These are phyloP conservation scores for Verbena officinalis DNA, from an alignment of 257 asterid species.

Conservation along the genomic window DNA sequence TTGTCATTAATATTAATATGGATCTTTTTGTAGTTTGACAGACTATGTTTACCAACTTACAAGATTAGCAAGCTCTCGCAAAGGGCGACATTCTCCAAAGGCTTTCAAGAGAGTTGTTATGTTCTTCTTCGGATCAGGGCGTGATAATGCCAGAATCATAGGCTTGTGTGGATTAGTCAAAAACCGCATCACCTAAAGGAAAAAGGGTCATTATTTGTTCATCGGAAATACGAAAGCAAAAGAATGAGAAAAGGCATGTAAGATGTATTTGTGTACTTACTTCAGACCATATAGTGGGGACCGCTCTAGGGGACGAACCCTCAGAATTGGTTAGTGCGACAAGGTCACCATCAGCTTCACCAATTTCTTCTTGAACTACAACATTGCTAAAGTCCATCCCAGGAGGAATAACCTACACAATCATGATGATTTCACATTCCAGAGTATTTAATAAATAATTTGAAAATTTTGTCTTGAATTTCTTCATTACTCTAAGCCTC, in stretches of 20 bases:
- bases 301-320: constrained; percentile 69
- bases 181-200: constrained; percentile 72
- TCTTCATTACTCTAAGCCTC: not conserved
- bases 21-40: no score
- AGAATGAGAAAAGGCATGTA: not conserved
- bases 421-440: not conserved
- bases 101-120: constrained; percentile 76
- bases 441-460: not conserved
- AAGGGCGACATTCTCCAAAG: constrained; percentile 81
- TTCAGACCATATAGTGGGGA: constrained; percentile 81
- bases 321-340: constrained; percentile 46
- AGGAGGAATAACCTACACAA: constrained; percentile 76
- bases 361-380: constrained; percentile 59
- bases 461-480: not conserved
- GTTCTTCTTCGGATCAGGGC: constrained; percentile 89
- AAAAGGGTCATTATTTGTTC: not conserved
- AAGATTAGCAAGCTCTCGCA: constrained; percentile 84
- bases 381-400: constrained; percentile 92
- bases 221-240: not conserved
- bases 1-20: no score
- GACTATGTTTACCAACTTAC: constrained; percentile 41
- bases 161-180: constrained; percentile 90
- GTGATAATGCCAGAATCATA: constrained; percentile 80
- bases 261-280: constrained; percentile 40
- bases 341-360: constrained; percentile 68